phyloP scores from a whole-genome alignment of 164 flowering plant species.

The Hamamelis virginiana region DNA sequence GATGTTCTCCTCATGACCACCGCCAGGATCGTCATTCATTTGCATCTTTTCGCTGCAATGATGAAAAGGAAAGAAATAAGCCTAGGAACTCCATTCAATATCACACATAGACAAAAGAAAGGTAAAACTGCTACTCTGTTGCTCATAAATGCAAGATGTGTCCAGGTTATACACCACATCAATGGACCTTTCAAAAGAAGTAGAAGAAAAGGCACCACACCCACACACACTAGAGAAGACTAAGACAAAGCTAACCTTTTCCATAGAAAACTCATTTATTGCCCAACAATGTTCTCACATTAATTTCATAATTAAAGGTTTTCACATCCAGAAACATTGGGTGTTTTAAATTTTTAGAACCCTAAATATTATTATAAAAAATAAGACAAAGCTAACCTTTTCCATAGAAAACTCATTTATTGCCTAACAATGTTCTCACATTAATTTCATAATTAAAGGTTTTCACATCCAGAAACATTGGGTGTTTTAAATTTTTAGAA shows the following conservation, averaged over 20 bases:
- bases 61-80: background rate
- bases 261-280: background rate
- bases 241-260: background rate
- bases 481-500: too few relatives aligned
- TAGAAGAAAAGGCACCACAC: background rate
- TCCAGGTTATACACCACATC: background rate
- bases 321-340: background rate
- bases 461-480: background rate
- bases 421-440: background rate
- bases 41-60: slow-evolving; percentile 25
- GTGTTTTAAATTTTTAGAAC: too few relatives aligned
- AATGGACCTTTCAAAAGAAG: background rate
- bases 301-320: too few relatives aligned
- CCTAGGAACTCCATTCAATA: background rate
- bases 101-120: background rate
- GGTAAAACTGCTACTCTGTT: background rate
- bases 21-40: slow-evolving; percentile 8
- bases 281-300: background rate
- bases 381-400: background rate
- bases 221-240: background rate
- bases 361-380: too few relatives aligned
- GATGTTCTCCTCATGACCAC: background rate
- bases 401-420: background rate
- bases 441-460: too few relatives aligned
- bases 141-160: background rate